Percentiles rank a stretch among this genome's conserved stretches.
Conservation (phyloP, 2,329 filamentous ascomycete genomes). For the Dactylonectria macrodidyma region DNA sequence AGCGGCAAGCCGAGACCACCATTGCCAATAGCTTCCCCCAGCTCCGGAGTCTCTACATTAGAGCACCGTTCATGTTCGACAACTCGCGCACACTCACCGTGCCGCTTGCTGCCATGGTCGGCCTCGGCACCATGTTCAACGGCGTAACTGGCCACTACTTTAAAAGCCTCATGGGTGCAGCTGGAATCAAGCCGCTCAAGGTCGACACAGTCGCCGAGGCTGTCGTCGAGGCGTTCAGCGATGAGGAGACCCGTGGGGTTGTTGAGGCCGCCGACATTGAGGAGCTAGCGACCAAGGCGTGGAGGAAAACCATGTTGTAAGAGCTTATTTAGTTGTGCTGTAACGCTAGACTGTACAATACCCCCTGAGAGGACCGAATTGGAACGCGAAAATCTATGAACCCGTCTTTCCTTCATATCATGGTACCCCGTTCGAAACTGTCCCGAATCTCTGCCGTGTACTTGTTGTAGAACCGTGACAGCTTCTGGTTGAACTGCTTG, state of each 20-base stretch:
- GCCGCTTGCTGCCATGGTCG: conserved; percentile 84
- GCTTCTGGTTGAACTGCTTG: conserved; percentile 99
- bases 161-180: conserved; percentile 83
- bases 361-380: conserved; percentile 30
- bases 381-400: conserved; percentile 33
- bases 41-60: conserved; percentile 85
- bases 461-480: conserved; percentile 97
- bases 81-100: conserved; percentile 85
- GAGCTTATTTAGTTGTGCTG: conserved; percentile 25
- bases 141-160: conserved; percentile 82
- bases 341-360: conserved; percentile 53
- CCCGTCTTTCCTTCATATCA: conserved; percentile 74
- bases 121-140: conserved; percentile 84
- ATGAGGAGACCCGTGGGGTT: conserved; percentile 80
- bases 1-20: conserved; percentile 87
- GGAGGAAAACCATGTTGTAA: conserved; percentile 93
- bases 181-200: conserved; percentile 88
- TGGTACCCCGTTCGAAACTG: conserved; percentile 96
- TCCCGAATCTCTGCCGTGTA: conserved; percentile 98
- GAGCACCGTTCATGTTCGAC: conserved; percentile 93
- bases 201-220: conserved; percentile 91
- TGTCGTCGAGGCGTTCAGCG: conserved; percentile 87
- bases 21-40: conserved; percentile 81
- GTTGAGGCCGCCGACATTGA: conserved; percentile 88
- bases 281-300: conserved; percentile 82